Conservation (phyloP, 345 rosid species). For the Stellera chamaejasme region DNA sequence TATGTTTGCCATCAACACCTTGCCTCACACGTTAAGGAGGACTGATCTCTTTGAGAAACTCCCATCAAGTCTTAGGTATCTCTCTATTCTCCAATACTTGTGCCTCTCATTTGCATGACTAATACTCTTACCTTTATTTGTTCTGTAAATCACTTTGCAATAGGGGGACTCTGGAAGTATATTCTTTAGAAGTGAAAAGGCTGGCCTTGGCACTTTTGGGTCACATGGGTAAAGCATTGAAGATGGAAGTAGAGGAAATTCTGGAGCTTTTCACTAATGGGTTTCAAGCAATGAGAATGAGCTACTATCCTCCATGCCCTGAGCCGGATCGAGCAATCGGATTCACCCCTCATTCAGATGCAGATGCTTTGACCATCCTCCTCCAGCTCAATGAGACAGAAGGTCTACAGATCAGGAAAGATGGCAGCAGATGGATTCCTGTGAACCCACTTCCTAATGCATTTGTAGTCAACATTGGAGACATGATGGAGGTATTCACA, state of each 20-base stretch:
- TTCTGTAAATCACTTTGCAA: background rate
- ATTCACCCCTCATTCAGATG: constrained; percentile 33
- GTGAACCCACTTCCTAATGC: constrained; percentile 21
- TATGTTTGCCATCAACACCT: constrained; percentile 34
- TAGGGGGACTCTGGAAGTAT: constrained; percentile 29
- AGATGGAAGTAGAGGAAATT: constrained; percentile 28
- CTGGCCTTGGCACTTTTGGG: constrained; percentile 22
- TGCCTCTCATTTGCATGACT: too few relatives aligned
- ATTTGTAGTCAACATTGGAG: constrained; percentile 21
- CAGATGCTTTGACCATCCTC: constrained; percentile 18
- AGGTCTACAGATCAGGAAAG: constrained; percentile 24
- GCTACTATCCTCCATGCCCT: constrained; percentile 49
- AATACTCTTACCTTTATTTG: too few relatives aligned
- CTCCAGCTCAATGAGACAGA: constrained; percentile 16
- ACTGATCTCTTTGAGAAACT: constrained; percentile 29
- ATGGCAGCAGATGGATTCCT: constrained; percentile 21
- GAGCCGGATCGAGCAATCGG: constrained; percentile 36
- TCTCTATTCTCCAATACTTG: background rate
- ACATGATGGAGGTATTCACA: constrained; percentile 17
- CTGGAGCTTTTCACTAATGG: constrained; percentile 28
- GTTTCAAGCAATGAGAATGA: constrained; percentile 41
- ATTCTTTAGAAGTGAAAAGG: constrained; percentile 21
- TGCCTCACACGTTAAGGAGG: constrained; percentile 27
- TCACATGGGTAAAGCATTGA: constrained; percentile 29
- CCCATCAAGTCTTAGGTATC: constrained; percentile 33